Conservation (phyloP, 1,284 basidiomycete genomes). For the Microbotryum saponariae region DNA sequence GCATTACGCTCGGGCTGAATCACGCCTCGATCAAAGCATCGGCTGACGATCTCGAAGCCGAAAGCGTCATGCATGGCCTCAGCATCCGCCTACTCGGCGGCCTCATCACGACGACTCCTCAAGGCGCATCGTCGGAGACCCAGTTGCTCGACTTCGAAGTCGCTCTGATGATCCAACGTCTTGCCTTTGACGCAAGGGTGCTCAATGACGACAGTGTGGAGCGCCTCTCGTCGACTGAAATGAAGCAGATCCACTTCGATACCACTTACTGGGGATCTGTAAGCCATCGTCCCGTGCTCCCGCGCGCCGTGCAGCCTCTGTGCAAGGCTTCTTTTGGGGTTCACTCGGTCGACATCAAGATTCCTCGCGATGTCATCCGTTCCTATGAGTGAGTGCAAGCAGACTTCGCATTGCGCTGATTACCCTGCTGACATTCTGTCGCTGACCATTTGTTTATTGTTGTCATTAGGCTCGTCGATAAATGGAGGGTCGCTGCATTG, state of each 20-base stretch:
- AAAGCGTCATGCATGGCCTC: neutral
- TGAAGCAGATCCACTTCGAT: constrained; percentile 3
- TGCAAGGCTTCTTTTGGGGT: constrained; percentile 1
- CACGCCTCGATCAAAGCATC: constrained; percentile 1
- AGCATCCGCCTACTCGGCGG: neutral
- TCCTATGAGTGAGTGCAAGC: constrained; percentile 1
- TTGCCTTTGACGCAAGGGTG: constrained; percentile 1
- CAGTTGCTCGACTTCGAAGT: neutral
- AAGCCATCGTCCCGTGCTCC: no score
- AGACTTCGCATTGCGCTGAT: neutral
- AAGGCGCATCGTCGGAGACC: neutral
- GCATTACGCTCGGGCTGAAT: neutral
- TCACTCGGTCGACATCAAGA: neutral
- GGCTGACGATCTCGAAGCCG: constrained; percentile 13
- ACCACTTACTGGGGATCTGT: no score
- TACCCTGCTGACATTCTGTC: no score
- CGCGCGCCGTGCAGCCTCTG: neutral
- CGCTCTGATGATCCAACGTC: neutral
- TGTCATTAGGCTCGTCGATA: constrained; percentile 12
- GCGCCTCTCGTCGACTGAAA: constrained; percentile 4
- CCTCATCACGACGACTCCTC: neutral
- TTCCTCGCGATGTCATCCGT: constrained; percentile 12
- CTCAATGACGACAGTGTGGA: neutral
- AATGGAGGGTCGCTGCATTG: constrained; percentile 5
- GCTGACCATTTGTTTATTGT: neutral